phyloP scores from a whole-genome alignment of 441 rosid species.

The Euphorbia celastroides region DNA sequence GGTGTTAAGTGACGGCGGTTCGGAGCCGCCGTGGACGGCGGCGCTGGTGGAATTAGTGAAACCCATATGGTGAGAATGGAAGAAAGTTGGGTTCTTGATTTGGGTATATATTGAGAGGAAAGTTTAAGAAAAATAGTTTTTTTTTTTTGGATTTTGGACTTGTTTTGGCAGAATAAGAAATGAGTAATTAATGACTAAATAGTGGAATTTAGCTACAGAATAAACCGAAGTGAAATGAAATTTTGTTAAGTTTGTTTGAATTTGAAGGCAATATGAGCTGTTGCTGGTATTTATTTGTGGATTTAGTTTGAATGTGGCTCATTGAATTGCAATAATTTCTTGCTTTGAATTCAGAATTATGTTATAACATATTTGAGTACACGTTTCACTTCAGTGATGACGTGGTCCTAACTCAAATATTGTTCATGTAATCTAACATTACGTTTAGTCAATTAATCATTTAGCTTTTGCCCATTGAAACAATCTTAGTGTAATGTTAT shows the following conservation, averaged over 20 bases:
- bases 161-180: background rate
- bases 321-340: no score
- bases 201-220: background rate
- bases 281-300: background rate
- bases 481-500: background rate
- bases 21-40: conserved; percentile 34
- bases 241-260: no score
- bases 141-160: background rate
- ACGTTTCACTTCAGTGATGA: conserved; percentile 8
- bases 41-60: conserved; percentile 20
- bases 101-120: background rate
- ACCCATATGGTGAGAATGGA: conserved; percentile 17
- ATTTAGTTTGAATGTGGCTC: no score
- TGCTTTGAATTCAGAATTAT: background rate
- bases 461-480: background rate
- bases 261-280: no score
- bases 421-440: background rate
- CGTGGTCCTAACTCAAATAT: background rate
- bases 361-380: conserved; percentile 10
- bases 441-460: conserved; percentile 3
- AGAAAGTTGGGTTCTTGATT: background rate
- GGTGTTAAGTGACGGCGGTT: conserved; percentile 47
- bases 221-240: background rate
- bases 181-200: background rate
- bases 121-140: no score